phyloP scores from a whole-genome alignment of 495 filamentous ascomycete species.

The Glonium stellatum region DNA sequence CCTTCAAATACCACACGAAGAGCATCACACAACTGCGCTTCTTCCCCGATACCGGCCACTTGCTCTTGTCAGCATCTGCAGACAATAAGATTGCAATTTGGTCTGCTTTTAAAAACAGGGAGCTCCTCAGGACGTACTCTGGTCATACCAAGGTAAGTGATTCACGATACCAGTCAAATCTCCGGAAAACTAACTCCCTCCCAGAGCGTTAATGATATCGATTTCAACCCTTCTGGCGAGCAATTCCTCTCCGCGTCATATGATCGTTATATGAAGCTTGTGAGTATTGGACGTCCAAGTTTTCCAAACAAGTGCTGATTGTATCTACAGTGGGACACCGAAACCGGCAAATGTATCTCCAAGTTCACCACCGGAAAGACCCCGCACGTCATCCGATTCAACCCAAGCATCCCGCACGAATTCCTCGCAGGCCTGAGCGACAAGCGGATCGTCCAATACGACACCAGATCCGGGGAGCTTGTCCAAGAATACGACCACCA shows the following conservation, averaged over 20 bases:
- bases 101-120: constrained; percentile 84
- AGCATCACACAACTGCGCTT: constrained; percentile 81
- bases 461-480: constrained; percentile 73
- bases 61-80: constrained; percentile 77
- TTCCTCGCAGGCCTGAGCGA: constrained; percentile 96
- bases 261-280: constrained; percentile 85
- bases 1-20: constrained; percentile 80
- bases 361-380: constrained; percentile 90
- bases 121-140: constrained; percentile 80
- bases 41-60: constrained; percentile 78
- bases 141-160: constrained; percentile 66
- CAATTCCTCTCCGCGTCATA: constrained; percentile 88
- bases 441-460: constrained; percentile 98
- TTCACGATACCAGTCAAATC: not conserved
- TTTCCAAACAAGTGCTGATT: not conserved
- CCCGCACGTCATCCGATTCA: constrained; percentile 90
- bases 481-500: constrained; percentile 99
- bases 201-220: constrained; percentile 70
- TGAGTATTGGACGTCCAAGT: not conserved
- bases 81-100: constrained; percentile 90
- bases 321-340: constrained; percentile 68
- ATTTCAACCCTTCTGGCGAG: constrained; percentile 74
- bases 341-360: constrained; percentile 79
- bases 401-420: constrained; percentile 72
- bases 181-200: not conserved